These are phyloP conservation scores for Neurospora sp. DNA, from an alignment of 495 filamentous ascomycete genomes.

Conservation along the genomic window DNA sequence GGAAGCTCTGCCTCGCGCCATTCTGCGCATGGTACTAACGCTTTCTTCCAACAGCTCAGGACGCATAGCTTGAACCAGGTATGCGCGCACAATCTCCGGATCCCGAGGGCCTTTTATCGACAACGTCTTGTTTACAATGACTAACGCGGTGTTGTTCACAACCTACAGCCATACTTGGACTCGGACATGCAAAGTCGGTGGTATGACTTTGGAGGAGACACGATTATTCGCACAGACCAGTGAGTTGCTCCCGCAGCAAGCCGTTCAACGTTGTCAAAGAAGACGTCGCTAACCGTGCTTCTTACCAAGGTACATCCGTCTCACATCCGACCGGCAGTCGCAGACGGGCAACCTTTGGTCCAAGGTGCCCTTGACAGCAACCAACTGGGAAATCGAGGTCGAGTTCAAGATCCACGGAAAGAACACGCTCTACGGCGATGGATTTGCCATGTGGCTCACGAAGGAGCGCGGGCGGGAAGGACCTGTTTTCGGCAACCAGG, in stretches of 20 bases:
- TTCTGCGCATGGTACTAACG: slow-evolving; percentile 1
- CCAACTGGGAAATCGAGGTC: slow-evolving; percentile 98
- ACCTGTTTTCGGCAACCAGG: slow-evolving; percentile 78
- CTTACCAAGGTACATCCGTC: slow-evolving; percentile 67
- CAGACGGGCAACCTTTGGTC: slow-evolving; percentile 91
- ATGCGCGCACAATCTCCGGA: slow-evolving; percentile 14
- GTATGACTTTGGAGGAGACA: slow-evolving; percentile 98
- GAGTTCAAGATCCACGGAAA: slow-evolving; percentile 86
- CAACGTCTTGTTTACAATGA: background rate
- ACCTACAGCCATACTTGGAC: slow-evolving; percentile 78
- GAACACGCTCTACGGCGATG: slow-evolving; percentile 77
- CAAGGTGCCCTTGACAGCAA: slow-evolving; percentile 87
- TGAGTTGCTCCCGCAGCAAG: slow-evolving; percentile 30
- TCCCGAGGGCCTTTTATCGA: slow-evolving; percentile 2
- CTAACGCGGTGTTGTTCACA: background rate
- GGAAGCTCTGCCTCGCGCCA: background rate
- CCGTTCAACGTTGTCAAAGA: background rate
- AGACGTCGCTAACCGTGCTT: background rate
- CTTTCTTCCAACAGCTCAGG: slow-evolving; percentile 46
- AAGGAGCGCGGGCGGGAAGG: slow-evolving; percentile 77
- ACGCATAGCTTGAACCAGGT: slow-evolving; percentile 62
- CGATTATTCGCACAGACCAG: slow-evolving; percentile 86
- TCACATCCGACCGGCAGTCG: slow-evolving; percentile 82
- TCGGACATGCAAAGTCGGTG: slow-evolving; percentile 98
- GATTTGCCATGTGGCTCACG: slow-evolving; percentile 97